A percentile compares a stretch with the other conserved stretches of the same genome.
phyloP scores from a whole-genome alignment of 805 yeast species.

The Komagataella ulmi region DNA sequence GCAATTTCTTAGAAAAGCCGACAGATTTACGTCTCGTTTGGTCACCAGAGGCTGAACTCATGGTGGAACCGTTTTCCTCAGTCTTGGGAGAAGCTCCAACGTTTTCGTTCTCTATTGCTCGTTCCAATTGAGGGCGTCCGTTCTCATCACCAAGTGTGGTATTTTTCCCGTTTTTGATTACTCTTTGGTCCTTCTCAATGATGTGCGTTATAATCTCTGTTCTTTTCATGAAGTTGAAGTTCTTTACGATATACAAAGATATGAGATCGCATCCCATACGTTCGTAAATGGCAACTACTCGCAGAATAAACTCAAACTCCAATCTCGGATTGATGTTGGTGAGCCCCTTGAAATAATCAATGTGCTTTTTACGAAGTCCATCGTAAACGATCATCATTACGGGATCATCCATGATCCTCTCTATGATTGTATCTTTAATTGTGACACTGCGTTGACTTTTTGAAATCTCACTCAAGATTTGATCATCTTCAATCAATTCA shows the following conservation, averaged over 20 bases:
- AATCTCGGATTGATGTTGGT: slow-evolving; percentile 23
- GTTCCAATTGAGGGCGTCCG: neutral
- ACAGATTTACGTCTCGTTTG: neutral
- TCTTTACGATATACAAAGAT: slow-evolving; percentile 44
- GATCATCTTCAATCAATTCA: slow-evolving; percentile 15
- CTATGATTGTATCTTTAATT: neutral
- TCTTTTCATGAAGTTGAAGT: slow-evolving; percentile 45
- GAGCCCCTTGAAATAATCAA: slow-evolving; percentile 36
- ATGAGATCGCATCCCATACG: slow-evolving; percentile 89
- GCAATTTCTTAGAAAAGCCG: slow-evolving; percentile 8
- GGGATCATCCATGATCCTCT: slow-evolving; percentile 49
- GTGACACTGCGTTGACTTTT: slow-evolving; percentile 11
- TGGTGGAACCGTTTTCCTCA: neutral
- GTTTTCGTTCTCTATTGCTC: neutral
- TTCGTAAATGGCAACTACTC: slow-evolving; percentile 53
- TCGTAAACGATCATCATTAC: slow-evolving; percentile 56
- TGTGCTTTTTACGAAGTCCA: slow-evolving; percentile 39
- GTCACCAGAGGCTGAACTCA: slow-evolving; percentile 2
- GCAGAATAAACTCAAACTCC: slow-evolving; percentile 52
- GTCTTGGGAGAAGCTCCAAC: neutral
- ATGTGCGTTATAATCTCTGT: neutral
- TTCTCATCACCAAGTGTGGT: neutral
- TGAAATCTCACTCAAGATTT: slow-evolving; percentile 14
- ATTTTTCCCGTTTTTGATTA: neutral
- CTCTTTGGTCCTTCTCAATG: neutral